These are phyloP conservation scores for Striga asiatica DNA, from an alignment of 257 asterid species.

Conservation along the genomic window DNA sequence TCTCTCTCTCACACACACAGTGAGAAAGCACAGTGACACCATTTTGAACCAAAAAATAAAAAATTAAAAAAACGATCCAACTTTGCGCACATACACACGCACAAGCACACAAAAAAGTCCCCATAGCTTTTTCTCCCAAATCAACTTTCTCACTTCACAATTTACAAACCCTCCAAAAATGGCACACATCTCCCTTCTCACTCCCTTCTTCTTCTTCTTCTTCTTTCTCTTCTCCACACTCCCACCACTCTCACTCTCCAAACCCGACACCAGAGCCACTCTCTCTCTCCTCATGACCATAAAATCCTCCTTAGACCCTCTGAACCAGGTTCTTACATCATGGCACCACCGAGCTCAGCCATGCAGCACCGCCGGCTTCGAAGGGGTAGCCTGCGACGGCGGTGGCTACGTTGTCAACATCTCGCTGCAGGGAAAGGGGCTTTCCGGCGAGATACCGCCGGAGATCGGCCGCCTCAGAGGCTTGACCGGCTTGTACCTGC, in stretches of 20 bases:
- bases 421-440: conserved; percentile 83
- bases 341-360: conserved; percentile 59
- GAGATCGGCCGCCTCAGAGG: conserved; percentile 70
- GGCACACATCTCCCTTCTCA: conserved; percentile 25
- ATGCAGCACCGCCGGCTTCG: conserved; percentile 55
- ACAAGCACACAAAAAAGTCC: background rate
- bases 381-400: conserved; percentile 77
- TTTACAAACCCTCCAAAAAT: conserved; percentile 25
- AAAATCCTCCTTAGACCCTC: conserved; percentile 76
- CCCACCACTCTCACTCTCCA: no score
- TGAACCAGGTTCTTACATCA: conserved; percentile 44
- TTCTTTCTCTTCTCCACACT: conserved; percentile 16
- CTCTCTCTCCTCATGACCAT: conserved; percentile 52
- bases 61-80: background rate
- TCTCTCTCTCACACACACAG: background rate
- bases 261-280: conserved; percentile 7
- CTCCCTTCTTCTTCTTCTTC: conserved; percentile 20
- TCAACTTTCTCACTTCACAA: conserved; percentile 20
- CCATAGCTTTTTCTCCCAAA: conserved; percentile 28
- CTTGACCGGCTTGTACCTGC: conserved; percentile 85
- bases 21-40: background rate
- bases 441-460: conserved; percentile 66
- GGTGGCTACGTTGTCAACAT: conserved; percentile 70
- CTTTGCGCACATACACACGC: background rate
- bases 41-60: conserved; percentile 19